phyloP scores from a whole-genome alignment of 345 rosid genomes.

The Mangifera indica region DNA sequence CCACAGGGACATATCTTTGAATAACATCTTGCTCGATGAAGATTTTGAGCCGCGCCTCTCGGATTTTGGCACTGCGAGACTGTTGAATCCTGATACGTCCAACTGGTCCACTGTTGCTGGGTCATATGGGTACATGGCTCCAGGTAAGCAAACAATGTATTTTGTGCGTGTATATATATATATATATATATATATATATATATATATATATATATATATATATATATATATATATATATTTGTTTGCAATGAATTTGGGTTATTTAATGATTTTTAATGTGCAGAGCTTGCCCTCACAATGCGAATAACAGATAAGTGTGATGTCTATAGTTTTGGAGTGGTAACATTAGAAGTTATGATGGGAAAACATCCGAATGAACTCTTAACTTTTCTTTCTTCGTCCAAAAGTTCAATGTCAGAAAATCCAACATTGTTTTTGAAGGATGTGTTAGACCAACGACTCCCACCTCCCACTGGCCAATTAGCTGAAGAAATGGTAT shows the following conservation, averaged over 20 bases:
- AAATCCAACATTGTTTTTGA: conserved; percentile 29
- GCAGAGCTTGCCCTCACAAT: conserved; percentile 45
- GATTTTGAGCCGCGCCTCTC: conserved; percentile 55
- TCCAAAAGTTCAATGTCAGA: conserved; percentile 15
- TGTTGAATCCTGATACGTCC: conserved; percentile 43
- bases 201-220: no score
- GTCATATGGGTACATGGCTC: conserved; percentile 79
- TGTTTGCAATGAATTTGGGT: no score
- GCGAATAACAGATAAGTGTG: conserved; percentile 49
- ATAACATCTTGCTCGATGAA: conserved; percentile 53
- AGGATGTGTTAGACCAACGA: conserved; percentile 50
- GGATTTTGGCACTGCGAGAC: conserved; percentile 69
- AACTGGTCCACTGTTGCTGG: conserved; percentile 68
- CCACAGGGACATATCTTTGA: conserved; percentile 61
- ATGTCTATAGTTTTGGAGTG: conserved; percentile 64
- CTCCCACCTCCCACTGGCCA: conserved; percentile 42
- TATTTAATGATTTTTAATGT: no score
- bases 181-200: no score
- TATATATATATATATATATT: no score
- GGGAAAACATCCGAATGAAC: conserved; percentile 67
- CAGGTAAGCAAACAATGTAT: conserved; percentile 37
- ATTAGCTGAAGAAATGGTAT: conserved; percentile 48
- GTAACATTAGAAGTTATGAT: conserved; percentile 63
- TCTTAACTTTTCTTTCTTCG: conserved; percentile 32
- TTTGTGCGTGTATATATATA: no score